Evolutionary conservation across 805 yeast species (phyloP), one percentile per base, ranked within the genome.

Genomic region (Nakazawaea anatomiae): DNA sequence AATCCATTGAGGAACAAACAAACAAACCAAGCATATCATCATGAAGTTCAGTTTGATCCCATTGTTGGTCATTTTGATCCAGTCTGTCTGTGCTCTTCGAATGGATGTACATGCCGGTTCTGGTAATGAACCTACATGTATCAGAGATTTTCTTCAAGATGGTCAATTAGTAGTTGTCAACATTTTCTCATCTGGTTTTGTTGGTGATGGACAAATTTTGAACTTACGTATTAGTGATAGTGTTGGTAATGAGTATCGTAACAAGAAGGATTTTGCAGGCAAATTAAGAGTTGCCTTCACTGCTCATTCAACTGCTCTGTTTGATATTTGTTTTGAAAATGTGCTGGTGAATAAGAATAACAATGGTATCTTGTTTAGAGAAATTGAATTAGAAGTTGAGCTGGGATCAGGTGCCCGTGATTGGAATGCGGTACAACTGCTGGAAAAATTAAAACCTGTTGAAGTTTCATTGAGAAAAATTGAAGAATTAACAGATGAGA

Each of bases 401-500:
- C 83, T 90, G 55, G 99, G 99, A 42, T 88, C 97, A 47, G 88
- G 90, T 61, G 99, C 98, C 41, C 85, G 98, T 69, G 98, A 94
- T 72, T 94, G 98, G 97, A 89, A 90, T 65, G 89, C 90, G 28
- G 75, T 91, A 55, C 97, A 91, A 73, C 91, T 96, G 44, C 80
- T 87, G 43, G 98, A 94, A 69, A 89, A 89, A 66, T 82, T 94
- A 67, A 88, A 87, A 70, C 98, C 99, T 4, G 81, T 86, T 47
- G 99, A 94, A 70, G 83, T 91, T 51, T 95, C 89, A 61, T 76
- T 94, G 66, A 85, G 94, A 69, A 84, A 86, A 66, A 77, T 92
- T 52, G 92, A 89, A 68, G 96, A 87, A 65, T 69, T 89, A 69
- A 80, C 95, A 46, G 86, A 81, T 58, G 98, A 94, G 73, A 79